Evolutionary conservation across 148 eudicot species (phyloP).

Genomic region (Mesembryanthemum crystallinum): DNA sequence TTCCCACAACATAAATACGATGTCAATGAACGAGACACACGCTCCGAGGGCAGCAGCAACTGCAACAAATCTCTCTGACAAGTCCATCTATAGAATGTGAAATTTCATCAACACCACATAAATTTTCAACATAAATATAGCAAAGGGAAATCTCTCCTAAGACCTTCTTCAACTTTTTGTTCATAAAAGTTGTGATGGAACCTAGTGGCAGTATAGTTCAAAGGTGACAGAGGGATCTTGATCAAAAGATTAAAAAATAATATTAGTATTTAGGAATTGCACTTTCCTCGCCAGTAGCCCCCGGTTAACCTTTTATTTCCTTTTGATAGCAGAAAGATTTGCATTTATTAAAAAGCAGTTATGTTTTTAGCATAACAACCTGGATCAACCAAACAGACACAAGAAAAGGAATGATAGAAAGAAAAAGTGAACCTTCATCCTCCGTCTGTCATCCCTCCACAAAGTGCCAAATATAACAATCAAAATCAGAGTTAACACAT

Average conservation of each 20-base stretch:
- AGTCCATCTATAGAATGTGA: constrained; percentile 28
- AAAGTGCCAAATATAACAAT: constrained; percentile 34
- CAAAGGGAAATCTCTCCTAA: no score
- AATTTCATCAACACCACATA: not conserved
- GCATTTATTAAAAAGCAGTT: not conserved
- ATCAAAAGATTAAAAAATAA: no score
- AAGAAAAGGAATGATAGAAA: not conserved
- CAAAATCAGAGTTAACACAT: constrained; percentile 40
- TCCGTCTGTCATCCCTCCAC: constrained; percentile 25
- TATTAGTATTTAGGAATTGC: no score
- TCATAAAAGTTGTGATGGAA: not conserved
- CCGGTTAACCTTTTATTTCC: no score
- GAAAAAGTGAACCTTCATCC: constrained; percentile 35
- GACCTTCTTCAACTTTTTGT: not conserved
- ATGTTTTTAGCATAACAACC: not conserved
- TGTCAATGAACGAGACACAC: constrained; percentile 39
- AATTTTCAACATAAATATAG: no score
- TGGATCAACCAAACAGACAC: not conserved
- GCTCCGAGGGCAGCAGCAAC: constrained; percentile 47
- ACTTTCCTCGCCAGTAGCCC: no score
- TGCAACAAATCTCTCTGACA: constrained; percentile 38
- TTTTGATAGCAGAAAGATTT: not conserved
- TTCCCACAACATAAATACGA: constrained; percentile 35
- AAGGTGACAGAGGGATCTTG: no score
- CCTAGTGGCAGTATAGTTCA: not conserved